Evolutionary conservation across 1,139 yeast species (phyloP), one percentile per base, ranked within the genome.

Genomic region (Kluyveromyces sp.): DNA sequence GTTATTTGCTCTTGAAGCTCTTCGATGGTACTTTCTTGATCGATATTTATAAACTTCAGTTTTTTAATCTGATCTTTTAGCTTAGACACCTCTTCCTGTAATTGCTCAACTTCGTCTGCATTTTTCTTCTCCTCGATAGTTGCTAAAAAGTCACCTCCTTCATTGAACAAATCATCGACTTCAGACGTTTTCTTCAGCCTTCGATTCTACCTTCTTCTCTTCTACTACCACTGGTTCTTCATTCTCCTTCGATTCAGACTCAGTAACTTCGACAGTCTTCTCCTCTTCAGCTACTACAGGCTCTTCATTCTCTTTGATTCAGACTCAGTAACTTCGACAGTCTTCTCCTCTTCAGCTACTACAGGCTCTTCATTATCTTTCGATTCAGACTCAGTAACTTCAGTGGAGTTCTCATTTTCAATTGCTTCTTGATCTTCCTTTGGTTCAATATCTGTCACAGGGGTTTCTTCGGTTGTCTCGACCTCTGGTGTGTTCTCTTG

Each of bases 21-120:
- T 43, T 72, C 74, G 39, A 71, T 64, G 39, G 71, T 66, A 5
- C 71, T 68, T 45, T 65, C 63, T 45, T 77, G 70, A 43, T 78
- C 83, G 73, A 78, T 70, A 50, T 71, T 72, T 10, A 55, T 56
- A 48, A 64, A 67, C 53, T 69, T 75, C 48, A 72, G 54, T 7
- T 60, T 56, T 45, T 64, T 64, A 32, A 65, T 58, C 46, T 64
- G 70, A 37, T 50, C 55, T 37, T 63, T 64, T 3, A 70, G 54
- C 4, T 51, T 50, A 33, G 56, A 60, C 29, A 68, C 57, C 45
- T 62, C 65, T 25, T 53, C 39, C 34, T 55, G 55, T 10, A 66
- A 51, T 26, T 53, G 52, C 7, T 51, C 54, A 25, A 64, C 45
- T 41, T 65, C 64, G 8, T 54, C 60, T 32, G 59, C 56, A 31